Evolutionary conservation across 2,329 filamentous ascomycete genomes (phyloP).

Genomic region (Paraconiothyrium sp.): DNA sequence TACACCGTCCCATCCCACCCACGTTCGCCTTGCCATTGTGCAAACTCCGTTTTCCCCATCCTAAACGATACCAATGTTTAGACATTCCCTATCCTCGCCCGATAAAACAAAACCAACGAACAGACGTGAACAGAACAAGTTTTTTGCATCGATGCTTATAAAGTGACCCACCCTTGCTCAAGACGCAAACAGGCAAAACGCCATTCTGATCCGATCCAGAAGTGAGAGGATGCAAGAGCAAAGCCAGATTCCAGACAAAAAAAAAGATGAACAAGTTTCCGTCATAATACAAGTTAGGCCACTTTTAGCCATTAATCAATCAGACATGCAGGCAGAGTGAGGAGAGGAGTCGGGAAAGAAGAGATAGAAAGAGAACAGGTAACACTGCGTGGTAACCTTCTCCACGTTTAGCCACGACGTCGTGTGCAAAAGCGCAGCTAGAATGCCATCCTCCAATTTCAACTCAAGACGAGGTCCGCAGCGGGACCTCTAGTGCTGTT

Average conservation of each 20-base stretch:
- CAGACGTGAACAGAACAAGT: slow-evolving; percentile 4
- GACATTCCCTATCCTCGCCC: slow-evolving; percentile 30
- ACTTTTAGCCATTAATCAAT: slow-evolving; percentile 38
- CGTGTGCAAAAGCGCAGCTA: slow-evolving; percentile 16
- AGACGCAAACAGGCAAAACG: slow-evolving; percentile 13
- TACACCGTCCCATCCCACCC: neutral
- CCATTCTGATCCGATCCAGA: slow-evolving; percentile 19
- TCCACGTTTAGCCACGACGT: slow-evolving; percentile 9
- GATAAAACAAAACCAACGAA: slow-evolving; percentile 20
- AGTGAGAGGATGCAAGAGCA: slow-evolving; percentile 44
- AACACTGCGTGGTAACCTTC: slow-evolving; percentile 38
- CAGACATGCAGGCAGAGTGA: slow-evolving; percentile 17
- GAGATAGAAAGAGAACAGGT: slow-evolving; percentile 25
- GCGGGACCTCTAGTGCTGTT: slow-evolving; percentile 43
- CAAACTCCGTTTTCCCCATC: slow-evolving; percentile 13
- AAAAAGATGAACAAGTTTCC: slow-evolving; percentile 28
- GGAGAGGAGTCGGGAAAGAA: slow-evolving; percentile 17
- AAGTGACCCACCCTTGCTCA: slow-evolving; percentile 17
- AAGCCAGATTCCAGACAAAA: slow-evolving; percentile 33
- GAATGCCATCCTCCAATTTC: slow-evolving; percentile 14
- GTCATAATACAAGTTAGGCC: slow-evolving; percentile 45
- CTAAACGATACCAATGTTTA: slow-evolving; percentile 36
- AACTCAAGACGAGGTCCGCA: slow-evolving; percentile 12
- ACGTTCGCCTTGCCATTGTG: neutral
- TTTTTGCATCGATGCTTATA: slow-evolving; percentile 17